A percentile compares a stretch with the other conserved stretches of the same genome.
phyloP scores from a whole-genome alignment of 495 filamentous ascomycete species.

The Xylaria scruposa region DNA sequence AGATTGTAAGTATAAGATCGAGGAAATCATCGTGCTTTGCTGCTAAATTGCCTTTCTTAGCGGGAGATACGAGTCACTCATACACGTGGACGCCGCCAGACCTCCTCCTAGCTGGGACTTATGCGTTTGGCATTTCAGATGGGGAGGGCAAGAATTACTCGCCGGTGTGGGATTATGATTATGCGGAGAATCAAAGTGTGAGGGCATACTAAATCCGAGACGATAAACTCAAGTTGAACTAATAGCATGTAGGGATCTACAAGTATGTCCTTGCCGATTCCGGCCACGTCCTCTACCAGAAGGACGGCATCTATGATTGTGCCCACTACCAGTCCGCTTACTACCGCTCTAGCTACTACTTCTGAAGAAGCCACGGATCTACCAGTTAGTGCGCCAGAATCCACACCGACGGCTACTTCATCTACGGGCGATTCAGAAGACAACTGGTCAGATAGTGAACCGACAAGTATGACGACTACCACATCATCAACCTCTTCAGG shows the following conservation, averaged over 20 bases:
- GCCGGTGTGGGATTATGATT: background rate
- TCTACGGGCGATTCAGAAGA: background rate
- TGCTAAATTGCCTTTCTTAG: background rate
- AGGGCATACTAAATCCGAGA: background rate
- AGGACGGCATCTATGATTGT: background rate
- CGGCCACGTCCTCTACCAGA: background rate
- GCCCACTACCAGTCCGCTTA: background rate
- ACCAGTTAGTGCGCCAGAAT: background rate
- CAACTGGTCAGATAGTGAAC: background rate
- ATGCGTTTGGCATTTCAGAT: background rate
- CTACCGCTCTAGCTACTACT: background rate
- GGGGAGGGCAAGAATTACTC: background rate
- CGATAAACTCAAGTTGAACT: background rate
- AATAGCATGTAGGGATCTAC: background rate
- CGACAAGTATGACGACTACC: background rate
- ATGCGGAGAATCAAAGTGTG: background rate
- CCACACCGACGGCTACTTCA: background rate
- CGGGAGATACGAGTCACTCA: background rate
- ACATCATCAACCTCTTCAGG: background rate
- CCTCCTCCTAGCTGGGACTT: conserved; percentile 1
- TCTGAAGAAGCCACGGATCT: background rate
- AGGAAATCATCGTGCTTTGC: background rate
- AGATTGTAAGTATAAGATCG: background rate
- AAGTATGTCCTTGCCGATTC: background rate
- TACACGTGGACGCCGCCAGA: background rate